Evolutionary conservation across 345 rosid genomes (phyloP), one percentile per base, ranked within the genome.

Genomic region (Lenwebbia sp.): DNA sequence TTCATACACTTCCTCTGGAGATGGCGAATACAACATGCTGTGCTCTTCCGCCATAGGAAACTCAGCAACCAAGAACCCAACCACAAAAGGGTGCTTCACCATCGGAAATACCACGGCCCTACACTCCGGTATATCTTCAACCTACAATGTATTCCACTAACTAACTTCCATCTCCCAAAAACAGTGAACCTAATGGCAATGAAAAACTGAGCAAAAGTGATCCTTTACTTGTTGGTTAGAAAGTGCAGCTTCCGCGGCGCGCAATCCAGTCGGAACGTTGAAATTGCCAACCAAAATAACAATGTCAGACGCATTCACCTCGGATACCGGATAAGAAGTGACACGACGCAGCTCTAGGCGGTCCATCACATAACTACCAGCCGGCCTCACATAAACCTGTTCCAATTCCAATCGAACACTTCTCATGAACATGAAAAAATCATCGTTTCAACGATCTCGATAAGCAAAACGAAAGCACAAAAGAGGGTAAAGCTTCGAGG

Each of bases 351-450:
- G 91, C 93, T 97, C 98, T 47, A 97, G 84, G 53, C 94, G 91
- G 91, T 97, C 98, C 99, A 95, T 97, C 28, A 97, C 98, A 84
- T 97, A 95, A 65, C 99, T 95, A 85, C 98, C 98, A 17, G 99
- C 98, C 22, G 98, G 99, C 89, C 98, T 92, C 87, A 95, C 98
- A 83, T 95, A 97, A 83, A 97, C 92, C 99, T 96, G 85, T 19
- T 82, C 41, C 82, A 37, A 70, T 19, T 37, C 78, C 7, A 70
- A 37, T 19, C 25, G 13, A 70, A 70, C 26, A 5, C 7, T 70
- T 22, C 26, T 5, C 78, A 70, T 5, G 41, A 70, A 37, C 26
- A 37, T 70, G 23, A 33, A 70, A 70, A 37, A 19, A 6, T 37
- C 78, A 19, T 70, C 25, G 78, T 22, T n/a, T 44, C 84, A n/a